Evolutionary conservation across 345 rosid genomes (phyloP), one percentile per base, ranked within the genome.

Genomic region (Populus davidiana): DNA sequence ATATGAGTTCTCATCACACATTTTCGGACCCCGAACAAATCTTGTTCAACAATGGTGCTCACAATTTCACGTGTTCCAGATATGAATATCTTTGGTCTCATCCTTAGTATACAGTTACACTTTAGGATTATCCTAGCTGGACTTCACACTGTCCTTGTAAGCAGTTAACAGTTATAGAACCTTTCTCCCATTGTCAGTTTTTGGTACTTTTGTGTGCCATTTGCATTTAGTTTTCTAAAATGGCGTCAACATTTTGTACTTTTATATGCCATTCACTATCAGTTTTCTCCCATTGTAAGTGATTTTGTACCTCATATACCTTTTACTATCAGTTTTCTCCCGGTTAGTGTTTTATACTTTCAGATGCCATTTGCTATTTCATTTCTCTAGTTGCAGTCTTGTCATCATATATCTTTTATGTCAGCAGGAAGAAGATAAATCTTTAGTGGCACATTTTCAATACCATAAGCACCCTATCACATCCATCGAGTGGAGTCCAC

Each of bases 401-500:
- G 1, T 62, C 54, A 63, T 8, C 27, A 67, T 44, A 13, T 68
- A 13, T 68, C 31, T 78, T 75, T 50, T 67, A 14, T 43, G 12
- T 68, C 23, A 35, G 64, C 83, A 93, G 98, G 90, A 85, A 21
- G 97, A 88, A 66, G 93, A 88, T 86, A 86, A 72, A 67, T 78
- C 94, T 21, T 89, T 90, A 14, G 91, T 96, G 43, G 98, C 98
- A n/a, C 99, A 90, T 81, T 93, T 96, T 68, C 88, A 89, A 67
- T 92, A 96, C 62, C 98, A 96, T 82, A 96, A 92, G 75, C 87
- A 80, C 77, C 97, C 97, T 0, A 82, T 96, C 56, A 96, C 99
- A n/a, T 96, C 98, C 17, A 92, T 96, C 8, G 95, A 96, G 76
- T 93, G 99, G 99, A 91, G 97, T 69, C 93, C 93, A 17, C 93